phyloP scores from a whole-genome alignment of 1,284 basidiomycete genomes.

The Porodaedalea pini region DNA sequence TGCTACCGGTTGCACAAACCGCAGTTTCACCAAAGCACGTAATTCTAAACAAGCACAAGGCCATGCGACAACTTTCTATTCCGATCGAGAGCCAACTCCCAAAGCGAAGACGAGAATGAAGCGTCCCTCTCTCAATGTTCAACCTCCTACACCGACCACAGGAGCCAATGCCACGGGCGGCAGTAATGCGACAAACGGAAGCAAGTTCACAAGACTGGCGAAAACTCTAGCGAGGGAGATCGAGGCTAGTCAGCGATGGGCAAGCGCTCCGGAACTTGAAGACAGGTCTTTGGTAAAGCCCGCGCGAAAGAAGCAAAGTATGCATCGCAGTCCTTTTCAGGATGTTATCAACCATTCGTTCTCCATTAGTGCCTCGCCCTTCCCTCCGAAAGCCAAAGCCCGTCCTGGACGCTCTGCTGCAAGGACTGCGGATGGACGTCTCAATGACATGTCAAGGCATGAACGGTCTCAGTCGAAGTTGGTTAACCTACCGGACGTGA shows the following conservation, averaged over 20 bases:
- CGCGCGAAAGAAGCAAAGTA: slow-evolving; percentile 1
- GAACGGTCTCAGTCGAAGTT: slow-evolving; percentile 1
- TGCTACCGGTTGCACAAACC: slow-evolving; percentile 9
- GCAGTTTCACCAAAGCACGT: background rate
- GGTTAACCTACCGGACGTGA: slow-evolving; percentile 71
- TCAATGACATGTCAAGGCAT: background rate
- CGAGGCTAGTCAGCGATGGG: slow-evolving; percentile 37
- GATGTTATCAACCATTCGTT: slow-evolving; percentile 14
- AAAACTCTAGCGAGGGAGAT: slow-evolving; percentile 52
- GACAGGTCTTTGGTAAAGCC: background rate
- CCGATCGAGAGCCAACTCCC: slow-evolving; percentile 30
- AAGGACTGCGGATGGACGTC: background rate
- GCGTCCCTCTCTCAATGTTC: slow-evolving; percentile 48
- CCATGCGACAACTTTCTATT: slow-evolving; percentile 19
- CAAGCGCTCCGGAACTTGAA: slow-evolving; percentile 20
- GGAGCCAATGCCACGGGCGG: slow-evolving; percentile 24
- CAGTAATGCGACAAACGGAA: slow-evolving; percentile 19
- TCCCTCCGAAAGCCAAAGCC: background rate
- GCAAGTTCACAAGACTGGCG: slow-evolving; percentile 56
- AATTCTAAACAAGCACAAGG: slow-evolving; percentile 1
- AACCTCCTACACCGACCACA: slow-evolving; percentile 52
- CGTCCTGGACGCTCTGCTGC: background rate
- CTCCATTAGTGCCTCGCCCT: background rate
- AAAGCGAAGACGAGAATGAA: slow-evolving; percentile 29
- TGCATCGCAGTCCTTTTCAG: slow-evolving; percentile 15